phyloP scores from a whole-genome alignment of 495 filamentous ascomycete species.

The Penicillium ochrochloron region DNA sequence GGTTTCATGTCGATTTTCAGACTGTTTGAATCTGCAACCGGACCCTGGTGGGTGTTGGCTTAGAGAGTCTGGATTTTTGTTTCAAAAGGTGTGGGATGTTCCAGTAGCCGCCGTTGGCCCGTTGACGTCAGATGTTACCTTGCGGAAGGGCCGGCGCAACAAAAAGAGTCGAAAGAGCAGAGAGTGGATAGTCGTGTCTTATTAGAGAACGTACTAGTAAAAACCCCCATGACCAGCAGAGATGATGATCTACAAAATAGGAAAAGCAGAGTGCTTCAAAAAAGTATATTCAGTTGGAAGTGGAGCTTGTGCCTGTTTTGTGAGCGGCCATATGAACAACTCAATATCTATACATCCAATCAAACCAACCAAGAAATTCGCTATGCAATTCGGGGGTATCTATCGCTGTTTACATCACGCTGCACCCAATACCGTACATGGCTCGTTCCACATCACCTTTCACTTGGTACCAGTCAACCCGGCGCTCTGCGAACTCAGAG shows the following conservation, averaged over 20 bases:
- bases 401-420: slow-evolving; percentile 67
- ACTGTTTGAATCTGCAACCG: slow-evolving; percentile 22
- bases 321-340: not conserved
- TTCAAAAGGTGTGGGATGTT: slow-evolving; percentile 28
- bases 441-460: slow-evolving; percentile 88
- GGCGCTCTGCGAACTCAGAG: slow-evolving; percentile 91
- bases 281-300: not conserved
- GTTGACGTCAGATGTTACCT: slow-evolving; percentile 37
- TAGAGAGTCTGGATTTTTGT: slow-evolving; percentile 24
- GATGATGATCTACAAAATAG: not conserved
- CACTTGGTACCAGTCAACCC: slow-evolving; percentile 93
- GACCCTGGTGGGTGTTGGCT: slow-evolving; percentile 16
- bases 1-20: not conserved
- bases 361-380: slow-evolving; percentile 21
- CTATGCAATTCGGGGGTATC: slow-evolving; percentile 34
- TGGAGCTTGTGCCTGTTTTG: not conserved
- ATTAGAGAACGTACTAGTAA: not conserved
- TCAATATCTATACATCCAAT: slow-evolving; percentile 25
- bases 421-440: slow-evolving; percentile 96
- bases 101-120: slow-evolving; percentile 35
- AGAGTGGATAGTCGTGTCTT: not conserved
- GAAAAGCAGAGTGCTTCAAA: not conserved
- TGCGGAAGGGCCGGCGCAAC: slow-evolving; percentile 7
- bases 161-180: not conserved
- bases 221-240: not conserved